Percentiles rank a stretch among this genome's conserved stretches.
Conservation (phyloP, 1,139 yeast genomes). For the Arxiozyma heterogenica region DNA sequence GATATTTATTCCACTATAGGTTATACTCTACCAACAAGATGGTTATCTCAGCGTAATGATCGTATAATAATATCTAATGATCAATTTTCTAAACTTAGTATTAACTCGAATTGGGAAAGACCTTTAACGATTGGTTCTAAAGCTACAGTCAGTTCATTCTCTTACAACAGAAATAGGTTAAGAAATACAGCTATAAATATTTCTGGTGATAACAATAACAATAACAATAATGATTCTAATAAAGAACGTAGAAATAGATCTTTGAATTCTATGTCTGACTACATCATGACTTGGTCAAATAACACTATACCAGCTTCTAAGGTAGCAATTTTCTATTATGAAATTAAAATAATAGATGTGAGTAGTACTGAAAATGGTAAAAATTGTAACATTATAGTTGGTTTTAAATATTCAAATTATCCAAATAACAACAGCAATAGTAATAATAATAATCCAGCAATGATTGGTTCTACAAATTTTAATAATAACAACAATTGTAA, state of each 20-base stretch:
- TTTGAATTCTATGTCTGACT: slow-evolving; percentile 22
- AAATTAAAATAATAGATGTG: slow-evolving; percentile 35
- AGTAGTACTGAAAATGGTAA: slow-evolving; percentile 33
- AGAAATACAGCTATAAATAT: slow-evolving; percentile 5
- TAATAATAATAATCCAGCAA: background rate
- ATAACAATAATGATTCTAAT: too few species aligned
- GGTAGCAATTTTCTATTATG: slow-evolving; percentile 49
- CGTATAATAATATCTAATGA: slow-evolving; percentile 28
- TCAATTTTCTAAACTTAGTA: slow-evolving; percentile 22
- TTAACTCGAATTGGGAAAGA: slow-evolving; percentile 31
- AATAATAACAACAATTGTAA: background rate
- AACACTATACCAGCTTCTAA: slow-evolving; percentile 36
- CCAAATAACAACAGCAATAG: slow-evolving; percentile 5
- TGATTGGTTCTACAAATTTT: background rate
- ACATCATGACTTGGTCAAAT: slow-evolving; percentile 37
- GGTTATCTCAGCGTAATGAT: slow-evolving; percentile 30
- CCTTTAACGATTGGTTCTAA: background rate
- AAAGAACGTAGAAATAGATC: background rate
- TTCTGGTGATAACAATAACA: slow-evolving; percentile 12
- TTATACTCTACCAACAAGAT: slow-evolving; percentile 33
- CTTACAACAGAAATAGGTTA: slow-evolving; percentile 15
- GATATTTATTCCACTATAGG: slow-evolving; percentile 20
- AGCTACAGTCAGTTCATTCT: background rate
- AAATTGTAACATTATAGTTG: slow-evolving; percentile 37
- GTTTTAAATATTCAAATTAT: slow-evolving; percentile 30